These are phyloP conservation scores for Blastobotrys malaysiensis DNA, from an alignment of 1,139 yeast species.

Conservation along the genomic window DNA sequence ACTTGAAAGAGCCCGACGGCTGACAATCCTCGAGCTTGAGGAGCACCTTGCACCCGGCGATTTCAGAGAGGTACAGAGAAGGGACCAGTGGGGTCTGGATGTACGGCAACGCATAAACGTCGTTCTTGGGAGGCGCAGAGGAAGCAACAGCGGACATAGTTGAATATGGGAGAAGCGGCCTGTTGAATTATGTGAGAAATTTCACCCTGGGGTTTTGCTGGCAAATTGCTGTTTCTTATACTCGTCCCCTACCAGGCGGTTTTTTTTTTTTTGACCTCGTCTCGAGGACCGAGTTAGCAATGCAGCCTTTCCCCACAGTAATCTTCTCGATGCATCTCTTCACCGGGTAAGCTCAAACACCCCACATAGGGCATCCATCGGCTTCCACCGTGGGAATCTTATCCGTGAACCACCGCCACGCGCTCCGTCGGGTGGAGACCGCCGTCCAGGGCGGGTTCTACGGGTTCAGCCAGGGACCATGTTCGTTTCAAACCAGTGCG, in stretches of 20 bases:
- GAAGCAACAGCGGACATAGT: slow-evolving; percentile 5
- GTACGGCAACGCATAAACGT: slow-evolving; percentile 24
- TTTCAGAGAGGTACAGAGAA: slow-evolving; percentile 28
- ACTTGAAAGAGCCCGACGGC: slow-evolving; percentile 68
- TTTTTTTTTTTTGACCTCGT: not conserved
- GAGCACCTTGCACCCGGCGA: slow-evolving; percentile 38
- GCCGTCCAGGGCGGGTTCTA: not conserved
- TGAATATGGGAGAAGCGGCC: slow-evolving; percentile 2
- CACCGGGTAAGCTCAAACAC: not conserved
- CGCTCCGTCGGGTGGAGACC: not conserved
- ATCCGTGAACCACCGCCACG: not conserved
- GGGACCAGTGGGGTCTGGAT: slow-evolving; percentile 32
- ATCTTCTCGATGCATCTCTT: not conserved
- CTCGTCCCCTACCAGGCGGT: not conserved
- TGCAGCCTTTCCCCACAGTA: not conserved
- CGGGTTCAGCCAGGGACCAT: not conserved
- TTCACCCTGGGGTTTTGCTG: not conserved
- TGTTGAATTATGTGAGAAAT: not conserved
- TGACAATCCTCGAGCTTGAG: slow-evolving; percentile 61
- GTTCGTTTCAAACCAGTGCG: no score
- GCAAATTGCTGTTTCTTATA: not conserved
- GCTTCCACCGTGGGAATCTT: not conserved
- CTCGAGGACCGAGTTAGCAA: not conserved
- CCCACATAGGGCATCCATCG: not conserved
- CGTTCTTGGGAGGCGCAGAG: not conserved